phyloP scores from a whole-genome alignment of 768 basidiomycete genomes.

The Suillus bovinus region DNA sequence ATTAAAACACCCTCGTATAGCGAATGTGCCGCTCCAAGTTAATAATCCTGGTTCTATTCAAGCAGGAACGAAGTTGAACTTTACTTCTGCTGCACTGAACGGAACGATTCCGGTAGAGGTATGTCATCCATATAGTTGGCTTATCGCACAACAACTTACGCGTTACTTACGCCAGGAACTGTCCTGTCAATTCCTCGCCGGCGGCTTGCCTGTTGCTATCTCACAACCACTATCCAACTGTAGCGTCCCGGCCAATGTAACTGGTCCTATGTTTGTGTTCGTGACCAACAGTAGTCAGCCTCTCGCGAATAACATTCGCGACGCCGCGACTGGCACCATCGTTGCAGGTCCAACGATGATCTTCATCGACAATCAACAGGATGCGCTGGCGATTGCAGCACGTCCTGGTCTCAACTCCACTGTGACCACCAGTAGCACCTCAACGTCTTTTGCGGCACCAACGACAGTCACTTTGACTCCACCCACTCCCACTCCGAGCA shows the following conservation, averaged over 20 bases:
- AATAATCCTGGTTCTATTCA: conserved; percentile 62
- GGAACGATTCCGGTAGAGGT: conserved; percentile 45
- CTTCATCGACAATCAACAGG: conserved; percentile 62
- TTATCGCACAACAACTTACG: conserved; percentile 6
- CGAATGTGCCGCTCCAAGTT: conserved; percentile 58
- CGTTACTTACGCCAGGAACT: conserved; percentile 41
- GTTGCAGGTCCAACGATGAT: conserved; percentile 72
- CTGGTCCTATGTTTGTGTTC: conserved; percentile 75
- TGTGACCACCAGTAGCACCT: not conserved
- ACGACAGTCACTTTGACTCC: conserved; percentile 6
- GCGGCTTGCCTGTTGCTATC: conserved; percentile 56
- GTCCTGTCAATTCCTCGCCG: conserved; percentile 77
- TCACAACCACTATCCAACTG: conserved; percentile 61
- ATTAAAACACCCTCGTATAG: conserved; percentile 29
- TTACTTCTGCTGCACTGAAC: conserved; percentile 58
- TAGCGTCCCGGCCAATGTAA: conserved; percentile 62
- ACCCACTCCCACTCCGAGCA: conserved; percentile 22
- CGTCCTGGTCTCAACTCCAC: conserved; percentile 29
- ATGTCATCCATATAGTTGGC: conserved; percentile 29
- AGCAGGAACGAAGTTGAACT: conserved; percentile 62
- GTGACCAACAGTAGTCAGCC: conserved; percentile 66
- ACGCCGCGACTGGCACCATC: conserved; percentile 19
- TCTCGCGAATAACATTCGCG: conserved; percentile 55
- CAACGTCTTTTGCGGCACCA: conserved; percentile 8
- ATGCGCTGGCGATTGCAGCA: conserved; percentile 50